Percentiles rank a stretch among this genome's conserved stretches.
These are phyloP conservation scores for Brassica incana DNA, from an alignment of 345 rosid species.

Conservation along the genomic window DNA sequence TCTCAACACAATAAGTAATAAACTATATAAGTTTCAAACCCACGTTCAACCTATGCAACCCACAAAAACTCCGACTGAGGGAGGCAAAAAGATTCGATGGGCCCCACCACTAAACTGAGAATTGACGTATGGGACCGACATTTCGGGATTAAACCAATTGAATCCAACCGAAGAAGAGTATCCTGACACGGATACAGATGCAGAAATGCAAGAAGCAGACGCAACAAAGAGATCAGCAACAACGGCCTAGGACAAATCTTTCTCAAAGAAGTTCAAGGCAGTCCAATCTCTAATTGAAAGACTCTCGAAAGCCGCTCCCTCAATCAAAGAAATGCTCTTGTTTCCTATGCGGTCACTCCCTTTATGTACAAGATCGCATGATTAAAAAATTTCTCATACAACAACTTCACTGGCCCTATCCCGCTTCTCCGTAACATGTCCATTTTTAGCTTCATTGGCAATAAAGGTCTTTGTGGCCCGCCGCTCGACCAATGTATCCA, in stretches of 20 bases:
- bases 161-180: background rate
- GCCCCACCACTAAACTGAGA: background rate
- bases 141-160: background rate
- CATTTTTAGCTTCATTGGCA: constrained; percentile 56
- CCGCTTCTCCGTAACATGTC: constrained; percentile 51
- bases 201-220: too few species aligned
- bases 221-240: too few species aligned
- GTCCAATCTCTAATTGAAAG: background rate
- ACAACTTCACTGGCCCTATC: constrained; percentile 66
- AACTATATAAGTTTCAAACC: background rate
- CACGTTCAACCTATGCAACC: background rate
- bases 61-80: background rate
- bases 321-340: too few species aligned
- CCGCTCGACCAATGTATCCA: constrained; percentile 54
- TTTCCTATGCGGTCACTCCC: too few species aligned
- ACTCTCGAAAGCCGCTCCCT: too few species aligned
- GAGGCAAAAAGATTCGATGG: background rate
- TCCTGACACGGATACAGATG: background rate
- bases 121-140: background rate
- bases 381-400: constrained; percentile 61
- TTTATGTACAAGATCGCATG: too few species aligned
- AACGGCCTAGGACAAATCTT: background rate
- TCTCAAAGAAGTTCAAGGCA: background rate
- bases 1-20: background rate
- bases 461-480: constrained; percentile 71